Base-by-base conservation (phyloP, 1,139 yeast genomes). In the Hansenula anomala region DNA sequence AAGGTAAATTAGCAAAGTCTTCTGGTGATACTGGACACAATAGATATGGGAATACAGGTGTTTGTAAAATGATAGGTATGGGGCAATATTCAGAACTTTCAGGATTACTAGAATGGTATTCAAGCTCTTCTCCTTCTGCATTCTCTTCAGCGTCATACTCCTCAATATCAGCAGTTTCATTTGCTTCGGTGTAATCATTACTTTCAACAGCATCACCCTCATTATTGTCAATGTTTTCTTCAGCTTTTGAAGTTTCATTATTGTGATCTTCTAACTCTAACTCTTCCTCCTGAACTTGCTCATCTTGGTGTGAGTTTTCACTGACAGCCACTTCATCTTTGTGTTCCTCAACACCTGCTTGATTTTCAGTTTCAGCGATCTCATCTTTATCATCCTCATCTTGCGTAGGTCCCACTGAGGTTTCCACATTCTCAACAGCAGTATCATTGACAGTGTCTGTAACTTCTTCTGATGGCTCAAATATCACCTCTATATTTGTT, bases 41-140 rank as follows among this genome's bases (percentile, higher is more conserved):
- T 2, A 49, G 31, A 24, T 50, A 50, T 7, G 53, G 50, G n/a
- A 44, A 49, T 23, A 41, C 41, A 16, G 39, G 36, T 3, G 52
- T 49, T n/a, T 43, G 39, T 2, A 52, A 33, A 19, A 52, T 44
- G 9, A 52, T 41, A 6, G 53, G 51, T 13, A 44, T 34, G 9
- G 51, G 43, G 5, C 34, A 29, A 17, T 30, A 37, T 27, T 34
- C 36, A 18, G 30, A 32, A 34, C n/a, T 8, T 11, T 23, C 19
- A 18, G 9, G 25, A 31, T 4, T 12, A 4, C 2, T 17, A 18
- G 13, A 8, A 10, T 26, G 16, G 15, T 16, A 8, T n/a, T 16
- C 5, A 14, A 25, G 5, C 25, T 17, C 17, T 20, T 12, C 3
- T 16, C 14, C 25, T 33, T 25, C 13, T 23, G 20, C 12, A 22